Base-by-base conservation (phyloP, 768 basidiomycete genomes). In the Cyclocybe aegerita region DNA sequence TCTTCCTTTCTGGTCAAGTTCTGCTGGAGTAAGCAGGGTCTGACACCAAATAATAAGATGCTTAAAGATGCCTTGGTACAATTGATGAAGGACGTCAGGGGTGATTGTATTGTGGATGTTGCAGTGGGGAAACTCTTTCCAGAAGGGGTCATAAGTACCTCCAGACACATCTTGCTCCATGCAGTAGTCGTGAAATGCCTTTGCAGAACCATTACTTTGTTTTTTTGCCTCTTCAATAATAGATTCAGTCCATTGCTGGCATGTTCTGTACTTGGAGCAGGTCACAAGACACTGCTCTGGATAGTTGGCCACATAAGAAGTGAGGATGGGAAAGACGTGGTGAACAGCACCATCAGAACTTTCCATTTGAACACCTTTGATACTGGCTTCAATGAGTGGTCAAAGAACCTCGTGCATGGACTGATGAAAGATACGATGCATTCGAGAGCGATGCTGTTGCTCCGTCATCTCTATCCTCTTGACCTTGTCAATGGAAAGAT, bases 261-360 rank as follows among this genome's bases (percentile, higher is more conserved):
- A 72, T 9, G 46, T 7, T 36, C 52, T 57, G 34, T 62, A 53
- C 48, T 51, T 59, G 41, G 56, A 59, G 35, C 57, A 55, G 0
- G 58, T 60, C 2, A 70, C 63, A 0, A 70, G 58, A 41, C 68
- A 71, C 39, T 73, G 71, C 48, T 74, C 70, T 0, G 72, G 71
- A 40, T 68, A 63, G 49, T 72, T 66, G 1, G 67, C 67, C 3
- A 72, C 53, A 44, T 70, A 72, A 0, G 63, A 61, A 3, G 72
- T 69, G 0, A 76, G 49, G 43, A 75, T 65, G 0, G 68, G 70
- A 44, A 56, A 59, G 7, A 67, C 56, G 0, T 23, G 49, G 2
- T 68, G 58, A 0, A 66, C 41, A 1, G 17, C 16, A 1, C 68
- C 62, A 55, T 76, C 70, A 0, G 65, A 58, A 49, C 72, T 68